phyloP scores from a whole-genome alignment of 2,329 filamentous ascomycete genomes.

The Sporothrix sp. region DNA sequence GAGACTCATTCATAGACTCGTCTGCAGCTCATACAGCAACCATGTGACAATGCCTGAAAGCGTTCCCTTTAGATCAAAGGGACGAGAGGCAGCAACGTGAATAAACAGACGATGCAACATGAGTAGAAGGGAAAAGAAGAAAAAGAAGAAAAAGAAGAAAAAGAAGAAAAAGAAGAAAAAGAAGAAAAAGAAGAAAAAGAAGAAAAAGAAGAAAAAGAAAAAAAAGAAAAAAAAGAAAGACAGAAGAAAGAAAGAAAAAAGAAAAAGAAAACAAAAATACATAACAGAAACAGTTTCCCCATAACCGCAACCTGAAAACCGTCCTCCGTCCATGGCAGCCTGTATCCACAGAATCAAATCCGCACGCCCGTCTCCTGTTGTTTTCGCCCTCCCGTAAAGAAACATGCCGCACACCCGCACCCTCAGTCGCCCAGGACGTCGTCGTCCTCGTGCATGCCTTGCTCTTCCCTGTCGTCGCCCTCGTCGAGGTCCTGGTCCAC shows the following conservation, averaged over 20 bases:
- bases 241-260: neutral
- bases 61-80: neutral
- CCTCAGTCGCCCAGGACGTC: conserved; percentile 37
- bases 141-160: neutral
- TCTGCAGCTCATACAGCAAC: too few species aligned
- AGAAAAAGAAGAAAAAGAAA: neutral
- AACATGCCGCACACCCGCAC: neutral
- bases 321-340: too few species aligned
- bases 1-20: too few species aligned
- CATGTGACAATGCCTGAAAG: too few species aligned
- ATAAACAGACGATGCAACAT: too few species aligned
- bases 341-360: neutral
- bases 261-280: neutral
- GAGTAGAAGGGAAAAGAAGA: neutral
- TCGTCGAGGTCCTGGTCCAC: conserved; percentile 39
- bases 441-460: conserved; percentile 33
- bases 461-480: conserved; percentile 29
- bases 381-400: neutral
- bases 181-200: neutral
- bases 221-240: neutral
- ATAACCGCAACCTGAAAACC: neutral
- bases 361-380: too few species aligned
- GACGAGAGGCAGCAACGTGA: neutral
- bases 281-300: neutral
- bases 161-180: neutral